phyloP scores from a whole-genome alignment of 2,329 filamentous ascomycete species.

The Sphaerulina vaccinii region DNA sequence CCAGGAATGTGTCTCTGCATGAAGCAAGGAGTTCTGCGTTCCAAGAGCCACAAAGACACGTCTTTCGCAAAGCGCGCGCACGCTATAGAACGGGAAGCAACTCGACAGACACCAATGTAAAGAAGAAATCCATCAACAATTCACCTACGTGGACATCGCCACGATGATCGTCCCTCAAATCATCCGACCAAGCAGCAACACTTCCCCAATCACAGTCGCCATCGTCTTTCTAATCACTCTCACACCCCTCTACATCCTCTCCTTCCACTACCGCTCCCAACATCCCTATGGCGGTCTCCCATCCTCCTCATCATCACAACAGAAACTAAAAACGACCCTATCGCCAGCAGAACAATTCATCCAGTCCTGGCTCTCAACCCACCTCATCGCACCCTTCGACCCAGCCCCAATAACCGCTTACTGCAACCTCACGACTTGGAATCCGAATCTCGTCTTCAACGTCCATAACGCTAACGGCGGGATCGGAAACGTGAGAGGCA shows the following conservation, averaged over 20 bases:
- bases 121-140: neutral
- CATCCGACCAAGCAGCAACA: neutral
- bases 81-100: neutral
- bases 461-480: slow-evolving; percentile 48
- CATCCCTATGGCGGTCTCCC: slow-evolving; percentile 18
- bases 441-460: slow-evolving; percentile 44
- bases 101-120: neutral
- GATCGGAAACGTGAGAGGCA: slow-evolving; percentile 35
- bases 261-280: slow-evolving; percentile 24
- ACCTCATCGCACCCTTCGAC: slow-evolving; percentile 28
- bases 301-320: neutral
- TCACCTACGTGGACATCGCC: too few species aligned
- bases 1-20: slow-evolving; percentile 1
- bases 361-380: slow-evolving; percentile 29
- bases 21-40: slow-evolving; percentile 1
- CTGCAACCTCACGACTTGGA: slow-evolving; percentile 42
- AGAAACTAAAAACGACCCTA: neutral
- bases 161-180: neutral
- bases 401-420: slow-evolving; percentile 25
- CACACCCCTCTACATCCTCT: slow-evolving; percentile 26
- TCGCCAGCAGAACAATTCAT: slow-evolving; percentile 24
- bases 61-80: neutral
- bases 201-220: neutral
- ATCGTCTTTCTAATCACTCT: slow-evolving; percentile 15
- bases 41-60: neutral